Base-by-base conservation (phyloP, 2,329 filamentous ascomycete species). In the Capronia americana region DNA sequence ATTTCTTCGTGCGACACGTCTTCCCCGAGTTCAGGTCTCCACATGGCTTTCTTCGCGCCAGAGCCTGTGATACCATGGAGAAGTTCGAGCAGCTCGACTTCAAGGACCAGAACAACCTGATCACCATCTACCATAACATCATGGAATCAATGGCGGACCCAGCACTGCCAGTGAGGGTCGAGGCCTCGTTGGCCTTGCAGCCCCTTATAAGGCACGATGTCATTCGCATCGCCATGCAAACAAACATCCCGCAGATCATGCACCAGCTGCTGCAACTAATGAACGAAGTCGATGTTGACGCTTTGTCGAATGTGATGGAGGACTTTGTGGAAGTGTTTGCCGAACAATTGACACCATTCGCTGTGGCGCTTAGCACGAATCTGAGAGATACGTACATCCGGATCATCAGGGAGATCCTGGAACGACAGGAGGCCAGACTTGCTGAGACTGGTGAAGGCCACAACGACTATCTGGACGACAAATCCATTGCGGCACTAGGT, bases 281-380 rank as follows among this genome's bases (percentile, higher is more conserved):
- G 30, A 99, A 99, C 76, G 95, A 99, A 80, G 95, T 96, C 65
- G 95, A 99, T 76, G 94, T 99, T 56, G 95, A 99, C 78, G 93
- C 95, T 4, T 84, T 99, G 48, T 94, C 95, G 24, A 98, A 98
- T 75, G 95, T 99, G 46, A 99, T 99, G 95, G 95, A 99, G 79
- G 95, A 99, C 76, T 99, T 99, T 76, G 95, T 99, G 54, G 95
- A 99, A 79, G 93, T 98, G 2, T 99, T 99, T 76, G 94, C 95
- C n/a, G 87, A 92, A 2, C 95, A 99, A 77, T 86, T 99, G 55
- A 98, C 95, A 5, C 95, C 95, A 2, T 99, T 99, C 74, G 95
- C 95, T 11, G 94, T 99, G 34, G 95, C 95, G 4, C 84, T 99
- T 3, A 97, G 93, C 75, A 93, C 98, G 80, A 95, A 99, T 79